These are phyloP conservation scores for Irineochytrium annulatum DNA, from an alignment of 192 early-diverging fungal genomes.

Conservation along the genomic window DNA sequence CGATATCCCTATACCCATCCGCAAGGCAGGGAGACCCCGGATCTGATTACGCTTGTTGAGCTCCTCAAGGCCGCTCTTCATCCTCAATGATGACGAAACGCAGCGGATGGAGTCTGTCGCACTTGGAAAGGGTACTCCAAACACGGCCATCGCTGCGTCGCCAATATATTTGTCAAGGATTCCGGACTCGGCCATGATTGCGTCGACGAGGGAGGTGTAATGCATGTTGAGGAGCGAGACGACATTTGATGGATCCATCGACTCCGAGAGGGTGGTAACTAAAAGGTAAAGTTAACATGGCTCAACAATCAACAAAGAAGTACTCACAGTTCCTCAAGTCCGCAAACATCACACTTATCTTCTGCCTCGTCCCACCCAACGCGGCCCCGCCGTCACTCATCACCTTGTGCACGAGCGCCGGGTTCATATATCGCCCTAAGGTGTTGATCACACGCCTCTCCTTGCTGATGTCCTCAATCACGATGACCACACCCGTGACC, in stretches of 20 bases:
- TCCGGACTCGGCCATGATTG: constrained; percentile 4
- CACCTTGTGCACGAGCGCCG: constrained; percentile 17
- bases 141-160: constrained; percentile 20
- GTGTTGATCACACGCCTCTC: constrained; percentile 23
- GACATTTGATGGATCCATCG: constrained; percentile 8
- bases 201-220: constrained; percentile 11
- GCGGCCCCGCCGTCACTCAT: constrained; percentile 13
- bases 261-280: constrained; percentile 12
- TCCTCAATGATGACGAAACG: constrained; percentile 16
- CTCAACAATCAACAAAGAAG: constrained; percentile 1
- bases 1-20: constrained; percentile 34
- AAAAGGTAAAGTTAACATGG: neutral
- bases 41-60: constrained; percentile 23
- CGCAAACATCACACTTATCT: constrained; percentile 18
- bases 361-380: constrained; percentile 17
- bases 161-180: constrained; percentile 21
- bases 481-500: constrained; percentile 22
- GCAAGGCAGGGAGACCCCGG: constrained; percentile 16
- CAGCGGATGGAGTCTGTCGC: constrained; percentile 16
- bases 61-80: constrained; percentile 20
- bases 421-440: constrained; percentile 21
- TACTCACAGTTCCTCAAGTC: constrained; percentile 34
- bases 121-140: constrained; percentile 28
- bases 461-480: constrained; percentile 25
- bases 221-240: constrained; percentile 15